A percentile compares a stretch with the other conserved stretches of the same genome.
Conservation (phyloP, 2,329 filamentous ascomycete species). For the Fusarium sp. region DNA sequence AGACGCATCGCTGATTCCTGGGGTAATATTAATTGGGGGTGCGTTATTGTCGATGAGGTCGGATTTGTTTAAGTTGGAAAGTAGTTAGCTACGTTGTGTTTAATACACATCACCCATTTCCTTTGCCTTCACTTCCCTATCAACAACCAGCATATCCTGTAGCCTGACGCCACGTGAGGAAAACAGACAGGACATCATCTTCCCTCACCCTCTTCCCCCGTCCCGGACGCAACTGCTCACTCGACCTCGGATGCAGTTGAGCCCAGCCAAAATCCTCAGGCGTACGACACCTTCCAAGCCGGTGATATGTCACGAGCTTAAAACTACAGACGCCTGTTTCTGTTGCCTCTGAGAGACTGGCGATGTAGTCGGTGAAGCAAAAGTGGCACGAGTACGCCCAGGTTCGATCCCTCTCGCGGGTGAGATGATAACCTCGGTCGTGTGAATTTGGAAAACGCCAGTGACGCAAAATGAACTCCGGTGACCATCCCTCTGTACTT, state of each 20-base stretch:
- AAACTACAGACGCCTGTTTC: background rate
- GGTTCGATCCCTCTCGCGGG: background rate
- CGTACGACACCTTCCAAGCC: background rate
- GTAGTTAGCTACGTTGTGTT: too few relatives aligned
- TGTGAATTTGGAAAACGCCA: background rate
- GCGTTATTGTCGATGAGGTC: too few relatives aligned
- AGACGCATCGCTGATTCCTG: too few relatives aligned
- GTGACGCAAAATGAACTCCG: background rate
- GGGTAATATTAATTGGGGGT: too few relatives aligned
- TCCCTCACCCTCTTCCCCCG: background rate
- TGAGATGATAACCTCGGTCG: background rate
- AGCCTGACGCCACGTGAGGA: background rate
- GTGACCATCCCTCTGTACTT: background rate
- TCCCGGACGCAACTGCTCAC: background rate
- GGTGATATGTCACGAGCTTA: background rate
- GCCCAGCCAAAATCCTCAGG: background rate
- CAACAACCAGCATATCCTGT: background rate
- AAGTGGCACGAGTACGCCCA: background rate
- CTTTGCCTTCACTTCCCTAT: background rate
- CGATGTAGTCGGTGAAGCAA: background rate
- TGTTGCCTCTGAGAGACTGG: background rate
- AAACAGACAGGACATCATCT: background rate
- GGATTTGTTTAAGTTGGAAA: too few relatives aligned
- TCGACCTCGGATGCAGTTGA: background rate
- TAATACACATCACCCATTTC: background rate